phyloP scores from a whole-genome alignment of 495 filamentous ascomycete genomes.

The Xylaria venustula region DNA sequence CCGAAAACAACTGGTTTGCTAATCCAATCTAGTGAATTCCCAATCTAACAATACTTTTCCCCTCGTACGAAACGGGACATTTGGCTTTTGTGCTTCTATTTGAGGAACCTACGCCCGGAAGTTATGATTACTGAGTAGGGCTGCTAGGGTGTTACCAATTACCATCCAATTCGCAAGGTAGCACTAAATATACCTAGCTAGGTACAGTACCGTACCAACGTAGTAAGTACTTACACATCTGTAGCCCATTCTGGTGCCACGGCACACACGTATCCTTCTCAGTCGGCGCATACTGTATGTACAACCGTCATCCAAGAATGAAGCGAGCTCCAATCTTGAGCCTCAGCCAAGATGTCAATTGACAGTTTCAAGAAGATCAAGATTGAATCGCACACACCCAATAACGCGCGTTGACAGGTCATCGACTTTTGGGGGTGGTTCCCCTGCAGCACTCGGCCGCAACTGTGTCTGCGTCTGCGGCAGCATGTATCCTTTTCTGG shows the following conservation, averaged over 20 bases:
- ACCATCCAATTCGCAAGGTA: too few species aligned
- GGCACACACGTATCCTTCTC: too few species aligned
- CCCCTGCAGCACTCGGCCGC: not conserved
- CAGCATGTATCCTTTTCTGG: not conserved
- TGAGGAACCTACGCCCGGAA: not conserved
- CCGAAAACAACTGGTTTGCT: not conserved
- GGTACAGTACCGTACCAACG: too few species aligned
- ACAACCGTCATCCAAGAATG: not conserved
- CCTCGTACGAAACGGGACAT: not conserved
- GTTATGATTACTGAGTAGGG: too few species aligned
- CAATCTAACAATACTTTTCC: not conserved
- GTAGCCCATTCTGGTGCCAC: not conserved
- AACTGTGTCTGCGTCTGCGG: not conserved
- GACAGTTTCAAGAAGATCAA: not conserved
- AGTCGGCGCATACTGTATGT: not conserved
- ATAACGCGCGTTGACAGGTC: not conserved
- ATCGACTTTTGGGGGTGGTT: not conserved
- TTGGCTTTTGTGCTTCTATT: not conserved
- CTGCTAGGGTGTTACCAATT: too few species aligned
- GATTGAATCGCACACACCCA: not conserved
- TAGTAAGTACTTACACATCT: not conserved
- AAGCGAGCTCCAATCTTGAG: not conserved
- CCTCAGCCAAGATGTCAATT: not conserved
- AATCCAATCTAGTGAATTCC: constrained; percentile 1
- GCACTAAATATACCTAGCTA: too few species aligned